Evolutionary conservation across 2,329 filamentous ascomycete genomes (phyloP), one percentile per base, ranked within the genome.

Genomic region (Epichloe sibirici): DNA sequence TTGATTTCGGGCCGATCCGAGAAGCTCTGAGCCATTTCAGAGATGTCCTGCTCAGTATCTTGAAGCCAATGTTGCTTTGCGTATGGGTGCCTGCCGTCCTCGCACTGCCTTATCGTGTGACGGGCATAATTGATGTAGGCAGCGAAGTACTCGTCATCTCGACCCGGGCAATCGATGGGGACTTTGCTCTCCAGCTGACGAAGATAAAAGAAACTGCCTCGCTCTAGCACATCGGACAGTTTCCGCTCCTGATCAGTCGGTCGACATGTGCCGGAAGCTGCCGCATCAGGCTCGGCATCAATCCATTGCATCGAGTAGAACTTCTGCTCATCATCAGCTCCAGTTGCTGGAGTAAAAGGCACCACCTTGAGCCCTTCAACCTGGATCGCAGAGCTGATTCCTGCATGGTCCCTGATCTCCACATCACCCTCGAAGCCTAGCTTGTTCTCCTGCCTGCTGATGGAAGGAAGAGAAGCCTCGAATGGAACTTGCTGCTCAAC

Each of bases 1-100:
- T 66, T 62, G 12, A 69, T 50, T 25, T 64, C 51, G n/a, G 35
- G 51, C 17, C 43, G 43, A 2, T 8, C 23, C 6, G 43, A 45
- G 25, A 45, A 45, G 9, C 23, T 11, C 5, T 31, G 23, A 12
- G 23, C 21, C 23, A 45, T 45, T 13, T 34, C 21, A 15, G 34
- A 3, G 6, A 45, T 31, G 5, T 45, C 43, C 3, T 31, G 8
- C 25, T 45, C 43, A 8, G 9, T 45, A 23, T 45, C 43, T 4
- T 45, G 11, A 15, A 45, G 25, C 43, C 43, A 45, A 6, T 15
- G 4, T 6, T 6, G 12, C 23, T 45, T 45, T 25, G 21, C 43
- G 15, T 45, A 45, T 4, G 25, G 43, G 28, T 45, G 43, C 2
- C 28, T 45, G 43, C 43, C 43, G 1, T 31, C 25, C 13, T 13